A percentile compares a stretch with the other conserved stretches of the same genome.
Evolutionary conservation across 2,329 filamentous ascomycete species (phyloP).

Genomic region (Fusarium burgessii): DNA sequence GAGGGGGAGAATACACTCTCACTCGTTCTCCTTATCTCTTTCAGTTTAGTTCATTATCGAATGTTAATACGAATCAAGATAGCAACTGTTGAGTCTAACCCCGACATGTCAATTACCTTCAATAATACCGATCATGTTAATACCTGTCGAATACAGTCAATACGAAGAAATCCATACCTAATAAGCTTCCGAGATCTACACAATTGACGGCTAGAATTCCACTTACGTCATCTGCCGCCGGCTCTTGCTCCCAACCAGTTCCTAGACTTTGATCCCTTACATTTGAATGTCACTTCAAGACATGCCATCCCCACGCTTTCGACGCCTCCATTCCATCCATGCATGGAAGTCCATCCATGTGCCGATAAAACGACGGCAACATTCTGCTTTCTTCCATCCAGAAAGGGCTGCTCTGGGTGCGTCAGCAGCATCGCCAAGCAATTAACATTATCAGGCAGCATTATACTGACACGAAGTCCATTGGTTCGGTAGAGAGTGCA

Average conservation of each 20-base stretch:
- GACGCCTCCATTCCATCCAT: background rate
- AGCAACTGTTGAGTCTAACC: background rate
- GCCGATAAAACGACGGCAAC: slow-evolving; percentile 5
- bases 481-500: background rate
- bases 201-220: background rate
- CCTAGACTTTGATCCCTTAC: slow-evolving; percentile 17
- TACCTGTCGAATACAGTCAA: background rate
- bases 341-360: background rate
- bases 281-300: slow-evolving; percentile 19
- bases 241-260: slow-evolving; percentile 8
- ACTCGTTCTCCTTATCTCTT: background rate
- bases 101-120: background rate
- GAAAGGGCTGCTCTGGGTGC: slow-evolving; percentile 3
- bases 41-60: background rate
- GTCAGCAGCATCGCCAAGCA: slow-evolving; percentile 17
- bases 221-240: slow-evolving; percentile 16
- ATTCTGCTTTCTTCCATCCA: background rate
- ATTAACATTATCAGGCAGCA: background rate
- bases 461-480: slow-evolving; percentile 12
- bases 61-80: background rate
- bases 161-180: background rate
- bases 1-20: background rate
- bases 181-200: background rate
- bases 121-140: background rate
- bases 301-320: slow-evolving; percentile 30